These are phyloP conservation scores for Solanum sitiens DNA, from an alignment of 257 asterid genomes.

Conservation along the genomic window DNA sequence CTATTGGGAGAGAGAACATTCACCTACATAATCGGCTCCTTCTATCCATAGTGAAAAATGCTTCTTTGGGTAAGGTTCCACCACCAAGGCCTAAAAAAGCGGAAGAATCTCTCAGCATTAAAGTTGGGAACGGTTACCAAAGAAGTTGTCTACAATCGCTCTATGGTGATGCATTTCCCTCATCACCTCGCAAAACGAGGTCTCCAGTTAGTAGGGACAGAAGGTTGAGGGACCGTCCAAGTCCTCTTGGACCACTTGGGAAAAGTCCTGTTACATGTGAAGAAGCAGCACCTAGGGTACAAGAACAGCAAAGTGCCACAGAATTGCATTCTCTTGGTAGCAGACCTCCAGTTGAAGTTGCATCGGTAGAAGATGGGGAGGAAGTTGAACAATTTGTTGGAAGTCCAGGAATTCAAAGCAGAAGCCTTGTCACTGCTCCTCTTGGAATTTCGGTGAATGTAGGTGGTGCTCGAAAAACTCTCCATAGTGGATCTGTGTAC, in stretches of 20 bases:
- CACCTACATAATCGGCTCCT: constrained; percentile 62
- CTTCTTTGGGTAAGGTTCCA: constrained; percentile 41
- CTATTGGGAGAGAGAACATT: constrained; percentile 66
- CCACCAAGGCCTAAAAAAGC: constrained; percentile 38
- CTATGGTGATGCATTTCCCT: constrained; percentile 46
- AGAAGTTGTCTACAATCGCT: constrained; percentile 45
- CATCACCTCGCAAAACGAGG: constrained; percentile 54
- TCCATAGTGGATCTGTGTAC: constrained; percentile 9
- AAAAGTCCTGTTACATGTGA: constrained; percentile 55
- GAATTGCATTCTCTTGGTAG: constrained; percentile 70
- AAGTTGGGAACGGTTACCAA: constrained; percentile 39
- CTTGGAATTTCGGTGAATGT: constrained; percentile 43
- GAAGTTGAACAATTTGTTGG: constrained; percentile 78
- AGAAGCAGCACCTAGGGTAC: constrained; percentile 43
- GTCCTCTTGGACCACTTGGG: constrained; percentile 84
- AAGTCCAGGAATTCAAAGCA: constrained; percentile 29
- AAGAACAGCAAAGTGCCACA: constrained; percentile 65
- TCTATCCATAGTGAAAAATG: constrained; percentile 52
- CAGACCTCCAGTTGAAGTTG: constrained; percentile 49
- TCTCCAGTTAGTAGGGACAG: constrained; percentile 54
- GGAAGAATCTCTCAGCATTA: constrained; percentile 27
- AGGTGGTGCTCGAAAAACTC: constrained; percentile 23
- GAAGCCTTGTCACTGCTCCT: constrained; percentile 71
- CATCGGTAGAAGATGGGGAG: constrained; percentile 73
- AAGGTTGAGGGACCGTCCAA: constrained; percentile 59